phyloP scores from a whole-genome alignment of 1,284 basidiomycete species.

The Trichosporon faecale region DNA sequence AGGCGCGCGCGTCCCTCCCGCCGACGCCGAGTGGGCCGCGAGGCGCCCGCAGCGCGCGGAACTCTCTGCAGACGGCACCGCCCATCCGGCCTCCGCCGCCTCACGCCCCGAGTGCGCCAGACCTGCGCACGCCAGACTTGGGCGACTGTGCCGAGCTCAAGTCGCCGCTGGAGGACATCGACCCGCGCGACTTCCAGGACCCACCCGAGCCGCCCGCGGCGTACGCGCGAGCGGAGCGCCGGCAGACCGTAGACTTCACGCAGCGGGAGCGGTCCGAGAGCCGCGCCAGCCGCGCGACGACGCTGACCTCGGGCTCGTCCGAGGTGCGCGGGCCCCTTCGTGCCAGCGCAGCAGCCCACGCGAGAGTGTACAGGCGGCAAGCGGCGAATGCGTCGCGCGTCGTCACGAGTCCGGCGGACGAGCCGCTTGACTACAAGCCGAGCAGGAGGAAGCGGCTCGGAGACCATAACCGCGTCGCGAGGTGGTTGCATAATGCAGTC shows the following conservation, averaged over 20 bases:
- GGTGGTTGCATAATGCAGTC: constrained; percentile 9
- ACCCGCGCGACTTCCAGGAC: not conserved
- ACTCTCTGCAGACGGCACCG: not conserved
- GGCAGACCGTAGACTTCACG: not conserved
- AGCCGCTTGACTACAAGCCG: not conserved
- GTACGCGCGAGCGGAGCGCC: not conserved
- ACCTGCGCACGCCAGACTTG: not conserved
- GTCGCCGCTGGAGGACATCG: not conserved
- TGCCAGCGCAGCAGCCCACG: constrained; percentile 10
- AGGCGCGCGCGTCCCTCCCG: not conserved
- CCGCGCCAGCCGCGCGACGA: not conserved
- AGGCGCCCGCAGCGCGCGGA: not conserved
- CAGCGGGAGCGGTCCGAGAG: not conserved
- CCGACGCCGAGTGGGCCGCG: not conserved
- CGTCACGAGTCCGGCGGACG: not conserved
- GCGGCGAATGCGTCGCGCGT: not conserved
- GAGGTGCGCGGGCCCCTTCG: constrained; percentile 8
- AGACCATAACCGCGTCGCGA: not conserved
- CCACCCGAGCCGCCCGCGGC: not conserved
- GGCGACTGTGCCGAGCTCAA: not conserved
- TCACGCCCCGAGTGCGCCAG: not conserved
- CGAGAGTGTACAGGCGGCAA: constrained; percentile 1
- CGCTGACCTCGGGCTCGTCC: not conserved
- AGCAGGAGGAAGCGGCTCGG: not conserved
- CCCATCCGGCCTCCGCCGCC: not conserved